phyloP scores from a whole-genome alignment of 2,329 filamentous ascomycete species.

The Phialocephala sp. region DNA sequence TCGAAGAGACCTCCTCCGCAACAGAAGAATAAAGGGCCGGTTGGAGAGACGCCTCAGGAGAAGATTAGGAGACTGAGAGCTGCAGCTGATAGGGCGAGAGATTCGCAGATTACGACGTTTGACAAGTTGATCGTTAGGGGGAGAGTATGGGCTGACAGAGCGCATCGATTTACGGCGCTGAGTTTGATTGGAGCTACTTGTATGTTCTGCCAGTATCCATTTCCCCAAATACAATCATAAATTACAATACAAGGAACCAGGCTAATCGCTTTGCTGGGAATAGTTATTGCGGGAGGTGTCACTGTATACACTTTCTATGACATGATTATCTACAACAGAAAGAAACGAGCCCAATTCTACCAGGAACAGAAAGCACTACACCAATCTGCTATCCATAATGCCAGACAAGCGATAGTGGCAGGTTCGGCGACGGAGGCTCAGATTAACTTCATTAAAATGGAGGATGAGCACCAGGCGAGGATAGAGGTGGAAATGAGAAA shows the following conservation, averaged over 20 bases:
- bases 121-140: conserved; percentile 42
- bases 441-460: conserved; percentile 56
- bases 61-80: conserved; percentile 44
- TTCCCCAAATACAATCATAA: not conserved
- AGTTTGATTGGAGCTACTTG: conserved; percentile 44
- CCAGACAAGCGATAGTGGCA: conserved; percentile 47
- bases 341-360: conserved; percentile 66
- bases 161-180: conserved; percentile 44
- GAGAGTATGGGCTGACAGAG: conserved; percentile 45
- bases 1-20: conserved; percentile 24
- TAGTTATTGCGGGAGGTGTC: conserved; percentile 64
- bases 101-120: conserved; percentile 41
- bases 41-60: conserved; percentile 45
- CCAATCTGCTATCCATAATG: conserved; percentile 50
- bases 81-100: conserved; percentile 42
- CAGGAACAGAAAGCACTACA: conserved; percentile 53
- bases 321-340: conserved; percentile 70
- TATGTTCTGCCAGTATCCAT: conserved; percentile 28
- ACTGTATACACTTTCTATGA: conserved; percentile 69
- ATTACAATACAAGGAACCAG: not conserved
- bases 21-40: conserved; percentile 29
- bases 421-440: conserved; percentile 56
- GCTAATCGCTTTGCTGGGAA: conserved; percentile 23
- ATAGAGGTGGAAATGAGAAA: conserved; percentile 40
- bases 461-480: conserved; percentile 56